phyloP scores from a whole-genome alignment of 225 moss, liverwort and hornwort genomes.

The Polytrichum formosum region DNA sequence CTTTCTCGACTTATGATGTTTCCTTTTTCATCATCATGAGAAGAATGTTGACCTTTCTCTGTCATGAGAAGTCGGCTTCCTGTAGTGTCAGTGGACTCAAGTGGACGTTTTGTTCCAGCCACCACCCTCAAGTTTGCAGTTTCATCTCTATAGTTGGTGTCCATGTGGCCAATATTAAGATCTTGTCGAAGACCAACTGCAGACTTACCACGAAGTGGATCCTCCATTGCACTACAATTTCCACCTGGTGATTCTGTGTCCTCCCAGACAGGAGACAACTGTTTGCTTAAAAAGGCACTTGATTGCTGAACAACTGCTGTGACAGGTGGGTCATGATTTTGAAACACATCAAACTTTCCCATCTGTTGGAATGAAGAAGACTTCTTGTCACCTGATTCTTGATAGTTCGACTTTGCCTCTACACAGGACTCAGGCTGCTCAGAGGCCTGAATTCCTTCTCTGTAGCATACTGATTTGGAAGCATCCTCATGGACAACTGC shows the following conservation, averaged over 20 bases:
- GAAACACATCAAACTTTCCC: conserved; percentile 1
- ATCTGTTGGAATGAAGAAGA: neutral
- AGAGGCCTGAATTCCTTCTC: conserved; percentile 7
- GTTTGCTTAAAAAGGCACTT: neutral
- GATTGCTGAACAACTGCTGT: neutral
- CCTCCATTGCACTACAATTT: conserved; percentile 3
- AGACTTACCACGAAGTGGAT: conserved; percentile 3
- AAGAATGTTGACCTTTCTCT: conserved; percentile 27
- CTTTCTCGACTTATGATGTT: conserved; percentile 16
- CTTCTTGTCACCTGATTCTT: neutral
- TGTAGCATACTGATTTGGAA: neutral
- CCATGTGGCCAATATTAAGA: conserved; percentile 10
- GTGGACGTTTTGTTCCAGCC: conserved; percentile 30
- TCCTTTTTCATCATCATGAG: conserved; percentile 35
- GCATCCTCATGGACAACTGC: conserved; percentile 35
- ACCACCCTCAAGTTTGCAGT: conserved; percentile 17
- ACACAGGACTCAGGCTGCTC: conserved; percentile 4
- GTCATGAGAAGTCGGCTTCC: conserved; percentile 34
- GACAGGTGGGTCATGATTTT: conserved; percentile 2
- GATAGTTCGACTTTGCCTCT: neutral
- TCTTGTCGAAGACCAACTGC: conserved; percentile 19
- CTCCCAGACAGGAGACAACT: conserved; percentile 18
- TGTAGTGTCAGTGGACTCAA: neutral
- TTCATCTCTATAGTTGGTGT: neutral
- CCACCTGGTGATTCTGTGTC: conserved; percentile 6